Base-by-base conservation (phyloP, 495 filamentous ascomycete species). In the Aspergillus kassunensis region DNA sequence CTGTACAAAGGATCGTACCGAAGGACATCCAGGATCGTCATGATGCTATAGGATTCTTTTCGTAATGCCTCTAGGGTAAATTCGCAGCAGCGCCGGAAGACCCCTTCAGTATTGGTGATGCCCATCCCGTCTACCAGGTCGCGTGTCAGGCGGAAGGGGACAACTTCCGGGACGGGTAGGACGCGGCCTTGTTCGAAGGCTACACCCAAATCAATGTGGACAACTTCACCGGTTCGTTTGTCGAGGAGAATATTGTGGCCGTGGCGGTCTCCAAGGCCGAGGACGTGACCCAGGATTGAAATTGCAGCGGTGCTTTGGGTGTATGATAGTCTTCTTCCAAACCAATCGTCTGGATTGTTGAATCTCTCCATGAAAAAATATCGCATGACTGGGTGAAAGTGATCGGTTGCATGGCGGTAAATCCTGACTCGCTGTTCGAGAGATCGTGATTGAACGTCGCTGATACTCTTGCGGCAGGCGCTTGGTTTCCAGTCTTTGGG, bases 321-420 rank as follows among this genome's bases (percentile, higher is more conserved):
- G 64, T 97, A 99, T 3, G 90, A 87, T 5, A 95, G 80, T 23
- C 93, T 80, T 53, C 82, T 85, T 42, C 78, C 79, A 59, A 96
- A 97, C 93, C 93, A 98, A 57, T 95, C 90, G 62, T 97, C 91
- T 4, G 93, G 93, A 57, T 95, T 91, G 15, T 85, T 79, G 65
- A 96, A 99, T 37, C 85, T 84, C 64, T 99, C 91, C 77, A 96
- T 88, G 69, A 97, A 96, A 75, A 97, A 99, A 64, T 90, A 95
- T 29, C 85, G 83, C 83, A 97, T 85, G n/a, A 97, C 92, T 0
- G 95, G 95, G 36, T 89, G 85, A 68, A 96, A 97, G 29, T 80
- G 77, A 2, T 91, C 84, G 7, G 80, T 85, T 31, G 92, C 84
- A 50, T 81, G 81, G 16, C 84, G 82, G 64, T 82, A 99, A 11